phyloP scores from a whole-genome alignment of 352 stramenopile species.

The Pythium scleroteichum region DNA sequence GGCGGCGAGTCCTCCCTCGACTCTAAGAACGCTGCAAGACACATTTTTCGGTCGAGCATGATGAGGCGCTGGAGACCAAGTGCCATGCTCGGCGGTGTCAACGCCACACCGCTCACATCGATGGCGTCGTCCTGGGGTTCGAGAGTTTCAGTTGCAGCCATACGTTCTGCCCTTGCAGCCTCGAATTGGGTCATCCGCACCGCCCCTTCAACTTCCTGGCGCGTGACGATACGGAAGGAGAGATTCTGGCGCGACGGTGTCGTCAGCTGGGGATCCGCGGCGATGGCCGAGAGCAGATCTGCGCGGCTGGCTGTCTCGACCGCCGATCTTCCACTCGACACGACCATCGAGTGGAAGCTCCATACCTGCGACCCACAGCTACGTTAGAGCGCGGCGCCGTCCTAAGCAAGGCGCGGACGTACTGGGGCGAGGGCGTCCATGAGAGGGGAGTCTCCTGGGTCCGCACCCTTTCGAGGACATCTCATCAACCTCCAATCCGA shows the following conservation, averaged over 20 bases:
- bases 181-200: constrained; percentile 24
- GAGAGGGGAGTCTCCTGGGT: no score
- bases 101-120: neutral
- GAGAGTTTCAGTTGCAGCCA: neutral
- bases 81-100: constrained; percentile 33
- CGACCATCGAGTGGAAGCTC: constrained; percentile 52
- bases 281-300: constrained; percentile 35
- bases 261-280: constrained; percentile 27
- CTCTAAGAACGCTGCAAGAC: constrained; percentile 9
- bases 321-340: constrained; percentile 43
- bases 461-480: no score
- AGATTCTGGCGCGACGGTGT: constrained; percentile 27
- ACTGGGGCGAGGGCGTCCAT: no score
- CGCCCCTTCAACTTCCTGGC: constrained; percentile 36
- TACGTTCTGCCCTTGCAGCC: constrained; percentile 7
- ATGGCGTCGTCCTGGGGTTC: neutral
- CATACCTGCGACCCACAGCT: constrained; percentile 19
- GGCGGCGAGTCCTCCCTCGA: neutral
- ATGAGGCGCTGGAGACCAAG: constrained; percentile 57
- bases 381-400: no score
- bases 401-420: no score
- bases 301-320: constrained; percentile 31
- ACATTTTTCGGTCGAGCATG: constrained; percentile 41
- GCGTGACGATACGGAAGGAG: constrained; percentile 51
- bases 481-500: no score